phyloP scores from a whole-genome alignment of 352 stramenopile species.

The Phytophthora chlamydospora region DNA sequence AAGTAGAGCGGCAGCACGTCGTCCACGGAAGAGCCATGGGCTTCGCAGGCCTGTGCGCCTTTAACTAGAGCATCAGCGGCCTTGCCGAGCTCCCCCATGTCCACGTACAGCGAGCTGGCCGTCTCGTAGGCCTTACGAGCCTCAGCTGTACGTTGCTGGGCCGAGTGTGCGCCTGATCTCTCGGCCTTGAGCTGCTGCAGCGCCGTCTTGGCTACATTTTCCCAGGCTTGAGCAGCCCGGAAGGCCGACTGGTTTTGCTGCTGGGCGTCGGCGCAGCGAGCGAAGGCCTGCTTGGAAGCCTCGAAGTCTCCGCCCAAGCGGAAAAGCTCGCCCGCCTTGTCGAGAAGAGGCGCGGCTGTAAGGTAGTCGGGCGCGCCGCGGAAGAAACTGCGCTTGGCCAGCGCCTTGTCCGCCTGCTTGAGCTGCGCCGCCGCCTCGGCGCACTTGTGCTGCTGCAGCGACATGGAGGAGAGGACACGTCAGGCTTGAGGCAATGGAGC shows the following conservation, averaged over 20 bases:
- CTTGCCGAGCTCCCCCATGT: slow-evolving; percentile 87
- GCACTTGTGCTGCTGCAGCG: slow-evolving; percentile 58
- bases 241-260: slow-evolving; percentile 79
- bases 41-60: slow-evolving; percentile 55
- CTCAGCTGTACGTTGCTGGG: slow-evolving; percentile 46
- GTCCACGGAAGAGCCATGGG: slow-evolving; percentile 37
- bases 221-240: slow-evolving; percentile 72
- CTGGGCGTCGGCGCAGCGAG: slow-evolving; percentile 64
- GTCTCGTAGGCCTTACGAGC: slow-evolving; percentile 65
- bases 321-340: slow-evolving; percentile 78
- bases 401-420: slow-evolving; percentile 61
- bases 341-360: slow-evolving; percentile 64
- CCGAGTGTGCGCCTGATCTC: slow-evolving; percentile 33
- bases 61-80: slow-evolving; percentile 80
- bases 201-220: slow-evolving; percentile 77
- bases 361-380: slow-evolving; percentile 76
- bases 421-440: slow-evolving; percentile 55
- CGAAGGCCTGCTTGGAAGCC: slow-evolving; percentile 60
- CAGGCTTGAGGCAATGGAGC: background rate
- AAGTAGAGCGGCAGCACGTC: slow-evolving; percentile 68
- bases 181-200: slow-evolving; percentile 75
- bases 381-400: slow-evolving; percentile 69
- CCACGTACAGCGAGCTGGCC: slow-evolving; percentile 68
- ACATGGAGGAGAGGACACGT: slow-evolving; percentile 31
- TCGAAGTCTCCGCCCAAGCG: slow-evolving; percentile 71